Conservation (phyloP, 768 basidiomycete genomes). For the Mycena epipterygia region DNA sequence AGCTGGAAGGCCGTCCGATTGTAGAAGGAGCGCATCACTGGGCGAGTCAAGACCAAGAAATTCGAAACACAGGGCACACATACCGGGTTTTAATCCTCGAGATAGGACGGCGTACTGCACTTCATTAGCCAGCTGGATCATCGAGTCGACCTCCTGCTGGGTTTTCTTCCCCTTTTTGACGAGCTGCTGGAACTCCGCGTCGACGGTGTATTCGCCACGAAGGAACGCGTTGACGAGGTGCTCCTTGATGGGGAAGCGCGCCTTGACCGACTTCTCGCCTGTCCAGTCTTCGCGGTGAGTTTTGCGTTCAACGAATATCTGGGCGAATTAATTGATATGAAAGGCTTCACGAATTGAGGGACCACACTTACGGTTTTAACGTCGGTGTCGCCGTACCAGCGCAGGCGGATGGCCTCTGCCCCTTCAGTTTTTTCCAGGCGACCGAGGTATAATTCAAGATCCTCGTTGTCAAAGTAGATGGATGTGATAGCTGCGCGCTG, state of each 20-base stretch:
- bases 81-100: conserved; percentile 86
- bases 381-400: conserved; percentile 96
- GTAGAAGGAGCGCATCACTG: conserved; percentile 98
- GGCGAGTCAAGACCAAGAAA: neutral
- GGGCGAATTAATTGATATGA: conserved; percentile 7
- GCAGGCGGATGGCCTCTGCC: conserved; percentile 94
- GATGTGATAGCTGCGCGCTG: conserved; percentile 85
- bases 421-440: conserved; percentile 99
- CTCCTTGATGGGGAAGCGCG: conserved; percentile 96
- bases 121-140: conserved; percentile 98
- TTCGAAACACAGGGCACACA: conserved; percentile 5
- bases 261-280: conserved; percentile 98
- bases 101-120: conserved; percentile 93
- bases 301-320: conserved; percentile 92
- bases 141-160: conserved; percentile 89
- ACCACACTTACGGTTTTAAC: conserved; percentile 75
- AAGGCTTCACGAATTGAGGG: neutral
- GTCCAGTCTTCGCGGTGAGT: conserved; percentile 99
- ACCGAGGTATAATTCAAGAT: conserved; percentile 95
- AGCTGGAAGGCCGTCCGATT: conserved; percentile 99
- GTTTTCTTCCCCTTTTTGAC: conserved; percentile 93
- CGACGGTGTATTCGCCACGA: conserved; percentile 91
- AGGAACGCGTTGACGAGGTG: conserved; percentile 93
- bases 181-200: conserved; percentile 90
- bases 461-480: conserved; percentile 97